Base-by-base conservation (phyloP, 129 eudicot genomes). In the Flaveria robusta region DNA sequence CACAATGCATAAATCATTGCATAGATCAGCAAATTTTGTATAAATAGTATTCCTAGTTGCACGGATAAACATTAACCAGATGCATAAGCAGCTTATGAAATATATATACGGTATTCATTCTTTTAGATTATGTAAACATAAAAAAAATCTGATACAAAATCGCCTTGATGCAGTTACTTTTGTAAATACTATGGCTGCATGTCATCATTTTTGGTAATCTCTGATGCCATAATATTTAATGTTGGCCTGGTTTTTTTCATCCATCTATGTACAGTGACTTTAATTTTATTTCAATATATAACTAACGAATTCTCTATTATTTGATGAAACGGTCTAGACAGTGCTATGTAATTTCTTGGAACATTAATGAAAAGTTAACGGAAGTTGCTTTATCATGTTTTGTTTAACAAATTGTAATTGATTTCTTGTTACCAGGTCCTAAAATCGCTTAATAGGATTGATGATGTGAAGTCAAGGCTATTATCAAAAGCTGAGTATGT, bases 401-500 rank as follows among this genome's bases (percentile, higher is more conserved):
- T 34, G 74, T 65, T 67, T 73, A 29, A 80, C 42, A 42, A 37
- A 68, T 74, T 55, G n/a, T 26, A 45, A 46, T 66, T 68, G 24
- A 27, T 54, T 78, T 59, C 68, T 62, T 69, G 39, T 55, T 54
- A 68, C 91, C 91, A 93, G 98, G 88, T 91, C 69, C 80, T 93
- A 50, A 49, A 76, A 74, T 90, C 97, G 24, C 84, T 93, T 43
- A 86, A 90, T 84, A 91, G 91, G 58, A 82, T 91, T 54, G 71
- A 79, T 74, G 90, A 91, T 70, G 78, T 74, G 69, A 83, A 77
- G 78, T 80, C 89, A 39, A 87, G 98, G 68, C 43, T 93, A 59
- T 50, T 72, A 66, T 93, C 93, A n/a, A 93, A 93, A 80, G 83
- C 87, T 14, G 84, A 85, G 98, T 93, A 85, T 82, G 93, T 88